Evolutionary conservation across 106 monocot genomes (phyloP), one percentile per base, ranked within the genome.

Genomic region (Alisma plantagoaquatica): DNA sequence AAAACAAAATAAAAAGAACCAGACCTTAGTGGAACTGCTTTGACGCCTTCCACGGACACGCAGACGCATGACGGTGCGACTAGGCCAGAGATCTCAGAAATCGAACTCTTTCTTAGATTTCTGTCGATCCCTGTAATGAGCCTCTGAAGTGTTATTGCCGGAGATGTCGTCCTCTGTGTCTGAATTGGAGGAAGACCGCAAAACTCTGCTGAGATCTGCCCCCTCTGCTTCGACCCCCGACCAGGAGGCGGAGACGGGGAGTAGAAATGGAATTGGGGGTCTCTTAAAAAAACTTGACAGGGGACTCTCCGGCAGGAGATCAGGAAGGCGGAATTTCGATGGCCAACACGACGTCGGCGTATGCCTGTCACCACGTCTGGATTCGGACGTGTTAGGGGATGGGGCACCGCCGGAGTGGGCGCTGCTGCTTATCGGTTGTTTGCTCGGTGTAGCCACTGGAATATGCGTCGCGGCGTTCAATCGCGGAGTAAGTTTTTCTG

Each of bases 361-460:
- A 23, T 24, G 19, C 25, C 9, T 31, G 55, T 2, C 46, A 41
- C 0, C 21, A 35, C 1, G 18, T 49, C 27, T 31, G 23, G 28
- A 21, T 35, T 53, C 57, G 16, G 98, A 99, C 23, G 85, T 53
- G 52, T 78, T 99, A 22, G 79, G 66, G 4, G 90, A 99, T 18
- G 98, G 98, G 2, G 90, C 98, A 4, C 98, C 98, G 32, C 98
- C 98, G 3, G 98, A 99, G 69, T 99, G 98, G 98, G 98, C 98
- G 56, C 64, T 99, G 68, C 72, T 99, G 51, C 81, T 99, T 26
- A 77, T 99, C 30, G 90, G 98, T 9, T 99, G 98, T 72, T 79
- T 99, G 41, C 90, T 99, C 24, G 98, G 98, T 1, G 68, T 99
- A 23, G 98, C 98, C 27, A 99, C 98, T 3, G 98, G 98, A 8